Evolutionary conservation across 208 protist genomes (phyloP), one percentile per base, ranked within the genome.

Genomic region (Phytomonas sp.): DNA sequence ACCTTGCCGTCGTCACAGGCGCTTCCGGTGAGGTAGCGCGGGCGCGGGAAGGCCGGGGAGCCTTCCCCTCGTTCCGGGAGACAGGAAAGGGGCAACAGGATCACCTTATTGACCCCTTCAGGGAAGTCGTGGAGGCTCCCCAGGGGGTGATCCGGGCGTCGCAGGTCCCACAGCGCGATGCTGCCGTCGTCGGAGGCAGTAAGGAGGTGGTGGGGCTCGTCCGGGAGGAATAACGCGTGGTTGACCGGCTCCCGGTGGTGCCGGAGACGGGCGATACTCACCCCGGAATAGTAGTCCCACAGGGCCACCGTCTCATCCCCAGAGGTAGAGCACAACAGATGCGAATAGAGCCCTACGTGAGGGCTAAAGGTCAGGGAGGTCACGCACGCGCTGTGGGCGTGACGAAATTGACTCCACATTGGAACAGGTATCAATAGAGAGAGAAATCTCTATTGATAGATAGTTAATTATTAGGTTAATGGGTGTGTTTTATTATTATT

Each of bases 1-100:
- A 95, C 84, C 32, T 75, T 70, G 6, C 90, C 90, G 63, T 95
- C 90, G 71, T 95, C 90, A 66, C 90, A 95, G 26, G 85, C 90
- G 69, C 83, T 89, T 29, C 79, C 87, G 8, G 91, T 62, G 6
- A 84, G 67, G 34, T 37, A 37, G 5, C 34, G 34, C 34, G 34
- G 34, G 34, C 34, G 34, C 3, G 34, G 34, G 34, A 37, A 37
- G 5, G 12, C 33, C 37, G 1, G 40, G 60, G 36, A 68, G 6
- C 19, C 34, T 19, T n/a, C 31, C 49, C 31, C 2, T 45, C 26
- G 66, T 56, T 61, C 71, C 67, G 42, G 69, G 5, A 19, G 29
- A 0, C 77, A 74, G 52, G 67, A 67, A 5, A 67, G 70, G 19
- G 78, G 75, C 34, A 92, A 60, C 61, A 77, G 73, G 60, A 93